phyloP scores from a whole-genome alignment of 805 yeast genomes.

The Candida qinlingensis region DNA sequence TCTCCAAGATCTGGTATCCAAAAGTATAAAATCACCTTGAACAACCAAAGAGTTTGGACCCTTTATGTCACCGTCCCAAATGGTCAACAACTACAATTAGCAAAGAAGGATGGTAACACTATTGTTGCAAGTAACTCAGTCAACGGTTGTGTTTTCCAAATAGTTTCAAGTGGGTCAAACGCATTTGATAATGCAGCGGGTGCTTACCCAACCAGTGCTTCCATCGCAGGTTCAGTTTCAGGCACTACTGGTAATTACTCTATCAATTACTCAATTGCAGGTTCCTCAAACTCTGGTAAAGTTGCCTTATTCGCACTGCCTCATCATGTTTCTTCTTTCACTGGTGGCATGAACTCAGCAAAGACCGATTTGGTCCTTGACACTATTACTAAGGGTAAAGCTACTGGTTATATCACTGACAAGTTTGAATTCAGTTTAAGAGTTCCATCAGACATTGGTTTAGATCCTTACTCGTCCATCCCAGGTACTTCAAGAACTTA shows the following conservation, averaged over 20 bases:
- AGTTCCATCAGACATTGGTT: constrained; percentile 40
- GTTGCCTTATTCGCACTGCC: constrained; percentile 60
- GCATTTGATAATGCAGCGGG: constrained; percentile 61
- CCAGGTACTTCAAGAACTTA: constrained; percentile 25
- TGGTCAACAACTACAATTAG: constrained; percentile 29
- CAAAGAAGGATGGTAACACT: constrained; percentile 29
- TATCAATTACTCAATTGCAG: constrained; percentile 38
- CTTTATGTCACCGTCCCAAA: constrained; percentile 51
- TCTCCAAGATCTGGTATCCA: constrained; percentile 35
- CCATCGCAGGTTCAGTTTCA: constrained; percentile 36
- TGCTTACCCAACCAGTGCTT: constrained; percentile 45
- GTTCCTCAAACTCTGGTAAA: constrained; percentile 39
- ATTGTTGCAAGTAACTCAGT: constrained; percentile 40
- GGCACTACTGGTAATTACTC: constrained; percentile 36
- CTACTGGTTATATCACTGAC: constrained; percentile 41
- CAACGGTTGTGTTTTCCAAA: constrained; percentile 51
- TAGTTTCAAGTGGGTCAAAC: constrained; percentile 45
- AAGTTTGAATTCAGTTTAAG: constrained; percentile 35
- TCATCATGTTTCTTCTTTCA: constrained; percentile 50
- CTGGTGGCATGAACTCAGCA: constrained; percentile 22
- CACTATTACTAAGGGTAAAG: constrained; percentile 46
- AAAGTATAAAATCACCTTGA: constrained; percentile 51
- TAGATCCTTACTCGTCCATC: constrained; percentile 38
- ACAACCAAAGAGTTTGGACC: constrained; percentile 60
- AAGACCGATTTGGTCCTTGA: constrained; percentile 35